Conservation (phyloP, 2,329 filamentous ascomycete genomes). For the Penicillium frequentans region DNA sequence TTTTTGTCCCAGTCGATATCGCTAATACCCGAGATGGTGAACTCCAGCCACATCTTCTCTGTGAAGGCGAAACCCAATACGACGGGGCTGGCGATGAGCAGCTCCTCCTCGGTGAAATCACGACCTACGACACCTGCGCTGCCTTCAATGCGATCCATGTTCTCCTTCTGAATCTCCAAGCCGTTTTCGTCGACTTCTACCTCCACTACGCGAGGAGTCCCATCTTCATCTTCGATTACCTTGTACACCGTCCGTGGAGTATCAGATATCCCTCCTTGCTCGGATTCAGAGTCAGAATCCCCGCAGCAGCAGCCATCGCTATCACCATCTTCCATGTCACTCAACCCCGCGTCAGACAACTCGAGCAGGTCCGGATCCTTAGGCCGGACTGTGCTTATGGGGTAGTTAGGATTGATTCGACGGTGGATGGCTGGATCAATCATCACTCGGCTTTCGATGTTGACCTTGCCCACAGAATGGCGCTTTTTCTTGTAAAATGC, state of each 20-base stretch:
- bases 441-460: constrained; percentile 86
- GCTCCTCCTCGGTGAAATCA: constrained; percentile 77
- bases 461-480: constrained; percentile 68
- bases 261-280: constrained; percentile 36
- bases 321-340: constrained; percentile 35
- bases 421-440: constrained; percentile 80
- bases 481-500: constrained; percentile 83
- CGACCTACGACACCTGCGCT: constrained; percentile 40
- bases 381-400: constrained; percentile 70
- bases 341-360: constrained; percentile 32
- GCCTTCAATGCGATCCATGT: constrained; percentile 56
- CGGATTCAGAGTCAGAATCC: constrained; percentile 40
- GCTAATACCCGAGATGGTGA: constrained; percentile 73
- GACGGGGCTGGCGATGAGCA: constrained; percentile 78
- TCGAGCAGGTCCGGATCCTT: constrained; percentile 65
- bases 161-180: constrained; percentile 55
- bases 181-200: constrained; percentile 58
- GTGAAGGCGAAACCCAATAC: constrained; percentile 84
- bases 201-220: constrained; percentile 52
- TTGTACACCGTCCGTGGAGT: constrained; percentile 50
- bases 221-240: constrained; percentile 55
- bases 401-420: constrained; percentile 83
- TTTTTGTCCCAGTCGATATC: constrained; percentile 83
- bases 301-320: constrained; percentile 41
- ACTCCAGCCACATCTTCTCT: constrained; percentile 89